phyloP scores from a whole-genome alignment of 2,329 filamentous ascomycete species.

The Akanthomyces muscarius region DNA sequence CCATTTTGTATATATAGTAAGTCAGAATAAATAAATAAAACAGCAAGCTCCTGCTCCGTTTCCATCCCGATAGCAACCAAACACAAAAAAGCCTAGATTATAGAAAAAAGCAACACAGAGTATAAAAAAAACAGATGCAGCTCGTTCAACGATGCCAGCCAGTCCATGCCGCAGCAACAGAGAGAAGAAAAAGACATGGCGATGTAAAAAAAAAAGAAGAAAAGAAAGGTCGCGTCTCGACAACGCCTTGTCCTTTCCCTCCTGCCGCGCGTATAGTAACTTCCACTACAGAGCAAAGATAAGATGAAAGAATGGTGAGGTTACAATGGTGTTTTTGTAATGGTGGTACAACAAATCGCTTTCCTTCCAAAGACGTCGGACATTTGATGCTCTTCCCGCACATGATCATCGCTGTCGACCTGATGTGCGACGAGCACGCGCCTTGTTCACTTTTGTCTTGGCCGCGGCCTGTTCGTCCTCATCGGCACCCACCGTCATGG shows the following conservation, averaged over 20 bases:
- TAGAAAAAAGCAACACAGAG: not conserved
- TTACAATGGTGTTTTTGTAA: not conserved
- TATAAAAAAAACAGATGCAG: not conserved
- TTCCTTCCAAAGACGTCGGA: too few species aligned
- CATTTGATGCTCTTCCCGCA: not conserved
- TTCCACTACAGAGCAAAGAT: too few species aligned
- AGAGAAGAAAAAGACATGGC: not conserved
- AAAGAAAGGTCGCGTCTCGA: not conserved
- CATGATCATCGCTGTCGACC: not conserved
- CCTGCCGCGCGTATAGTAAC: not conserved
- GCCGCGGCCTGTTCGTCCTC: not conserved
- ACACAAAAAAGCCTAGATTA: not conserved
- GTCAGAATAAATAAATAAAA: not conserved
- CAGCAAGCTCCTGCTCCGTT: not conserved
- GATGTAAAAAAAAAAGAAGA: not conserved
- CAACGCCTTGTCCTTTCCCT: not conserved
- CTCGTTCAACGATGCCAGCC: constrained; percentile 12
- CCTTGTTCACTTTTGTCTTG: constrained; percentile 2
- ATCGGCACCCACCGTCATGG: constrained; percentile 28
- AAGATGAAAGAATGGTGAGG: too few species aligned
- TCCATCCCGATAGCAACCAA: not conserved
- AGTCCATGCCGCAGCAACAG: not conserved
- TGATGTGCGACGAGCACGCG: not conserved
- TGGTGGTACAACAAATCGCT: not conserved
- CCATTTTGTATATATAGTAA: not conserved